These are phyloP conservation scores for Xylariaceae sp. DNA, from an alignment of 2,329 filamentous ascomycete species.

Conservation along the genomic window DNA sequence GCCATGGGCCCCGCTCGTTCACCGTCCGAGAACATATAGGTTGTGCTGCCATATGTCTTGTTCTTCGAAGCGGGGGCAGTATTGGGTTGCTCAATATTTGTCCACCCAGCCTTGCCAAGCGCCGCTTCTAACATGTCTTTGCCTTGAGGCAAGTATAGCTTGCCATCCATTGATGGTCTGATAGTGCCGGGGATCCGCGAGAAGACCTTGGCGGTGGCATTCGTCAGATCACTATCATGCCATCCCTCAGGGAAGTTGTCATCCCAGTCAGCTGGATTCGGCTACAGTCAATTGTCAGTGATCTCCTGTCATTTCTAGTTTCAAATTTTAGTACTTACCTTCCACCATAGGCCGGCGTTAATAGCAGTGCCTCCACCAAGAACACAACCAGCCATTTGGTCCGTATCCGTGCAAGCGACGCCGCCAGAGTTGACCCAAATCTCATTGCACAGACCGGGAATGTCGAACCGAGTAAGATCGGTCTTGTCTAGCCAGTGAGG, in stretches of 20 bases:
- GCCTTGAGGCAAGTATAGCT: slow-evolving; percentile 61
- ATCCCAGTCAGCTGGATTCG: slow-evolving; percentile 66
- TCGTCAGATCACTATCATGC: slow-evolving; percentile 59
- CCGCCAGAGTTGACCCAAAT: slow-evolving; percentile 63
- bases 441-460: slow-evolving; percentile 68
- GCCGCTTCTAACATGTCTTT: slow-evolving; percentile 59
- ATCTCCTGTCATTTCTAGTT: slow-evolving; percentile 6
- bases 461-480: slow-evolving; percentile 65
- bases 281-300: no score
- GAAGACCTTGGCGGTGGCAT: slow-evolving; percentile 59
- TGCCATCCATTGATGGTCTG: slow-evolving; percentile 60
- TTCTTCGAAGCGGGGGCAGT: slow-evolving; percentile 59
- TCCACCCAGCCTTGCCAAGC: slow-evolving; percentile 59
- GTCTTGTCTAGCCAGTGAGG: slow-evolving; percentile 52
- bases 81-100: slow-evolving; percentile 55
- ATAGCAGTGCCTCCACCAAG: slow-evolving; percentile 65
- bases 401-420: slow-evolving; percentile 64
- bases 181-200: slow-evolving; percentile 64
- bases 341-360: slow-evolving; percentile 68
- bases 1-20: slow-evolving; percentile 65
- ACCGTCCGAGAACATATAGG: slow-evolving; percentile 63
- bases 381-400: slow-evolving; percentile 71
- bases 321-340: slow-evolving; percentile 32
- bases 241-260: slow-evolving; percentile 68
- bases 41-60: slow-evolving; percentile 57